phyloP scores from a whole-genome alignment of 2,329 filamentous ascomycete species.

The Orbilia ellipsospora region DNA sequence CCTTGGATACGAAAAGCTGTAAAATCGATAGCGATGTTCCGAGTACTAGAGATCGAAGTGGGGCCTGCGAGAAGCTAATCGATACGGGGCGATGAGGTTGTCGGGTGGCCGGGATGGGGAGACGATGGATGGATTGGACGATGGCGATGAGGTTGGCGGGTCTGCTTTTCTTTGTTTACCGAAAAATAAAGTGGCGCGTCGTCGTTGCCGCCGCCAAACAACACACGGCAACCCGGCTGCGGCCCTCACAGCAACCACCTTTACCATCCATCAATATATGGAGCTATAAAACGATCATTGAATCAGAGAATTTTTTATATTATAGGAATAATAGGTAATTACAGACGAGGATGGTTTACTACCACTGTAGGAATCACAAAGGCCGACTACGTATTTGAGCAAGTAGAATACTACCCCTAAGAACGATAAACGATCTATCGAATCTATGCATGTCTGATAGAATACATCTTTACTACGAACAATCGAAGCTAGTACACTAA shows the following conservation, averaged over 20 bases:
- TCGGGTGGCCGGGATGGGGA: background rate
- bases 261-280: background rate
- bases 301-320: background rate
- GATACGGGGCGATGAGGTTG: conserved; percentile 9
- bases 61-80: background rate
- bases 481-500: too few relatives aligned
- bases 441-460: too few relatives aligned
- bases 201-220: conserved; percentile 5
- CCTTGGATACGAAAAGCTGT: background rate
- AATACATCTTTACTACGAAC: too few relatives aligned
- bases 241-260: conserved; percentile 18
- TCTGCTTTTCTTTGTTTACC: conserved; percentile 43
- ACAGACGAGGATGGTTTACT: too few relatives aligned
- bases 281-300: background rate
- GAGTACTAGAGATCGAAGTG: background rate
- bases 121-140: conserved; percentile 1
- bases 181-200: conserved; percentile 50
- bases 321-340: background rate
- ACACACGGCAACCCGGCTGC: conserved; percentile 4
- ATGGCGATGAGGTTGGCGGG: conserved; percentile 27
- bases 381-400: too few relatives aligned
- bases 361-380: too few relatives aligned
- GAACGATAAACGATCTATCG: too few relatives aligned
- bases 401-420: too few relatives aligned
- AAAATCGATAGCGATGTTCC: background rate